Conservation (phyloP, 495 filamentous ascomycete genomes). For the Penicillium macrosclerotiorum region DNA sequence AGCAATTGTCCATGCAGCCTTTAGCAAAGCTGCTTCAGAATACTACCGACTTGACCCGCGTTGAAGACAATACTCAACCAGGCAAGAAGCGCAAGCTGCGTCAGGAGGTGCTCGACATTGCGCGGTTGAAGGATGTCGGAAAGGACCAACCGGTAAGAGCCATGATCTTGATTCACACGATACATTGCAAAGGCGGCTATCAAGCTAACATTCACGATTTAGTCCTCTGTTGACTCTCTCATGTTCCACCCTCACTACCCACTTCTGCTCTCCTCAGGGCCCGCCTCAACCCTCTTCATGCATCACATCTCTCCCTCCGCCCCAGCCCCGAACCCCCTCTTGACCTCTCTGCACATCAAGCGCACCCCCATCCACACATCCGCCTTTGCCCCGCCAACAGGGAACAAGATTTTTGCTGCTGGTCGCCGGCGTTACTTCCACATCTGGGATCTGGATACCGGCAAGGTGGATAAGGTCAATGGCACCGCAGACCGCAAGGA, state of each 20-base stretch:
- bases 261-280: slow-evolving; percentile 83
- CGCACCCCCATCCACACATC: slow-evolving; percentile 77
- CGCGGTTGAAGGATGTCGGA: slow-evolving; percentile 63
- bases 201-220: slow-evolving; percentile 23
- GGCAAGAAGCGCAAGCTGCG: slow-evolving; percentile 63
- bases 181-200: neutral
- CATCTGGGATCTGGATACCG: slow-evolving; percentile 82
- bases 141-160: slow-evolving; percentile 55
- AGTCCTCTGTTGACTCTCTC: slow-evolving; percentile 80
- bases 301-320: slow-evolving; percentile 81
- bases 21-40: slow-evolving; percentile 77
- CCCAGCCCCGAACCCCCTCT: slow-evolving; percentile 74
- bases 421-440: slow-evolving; percentile 90
- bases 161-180: neutral
- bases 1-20: slow-evolving; percentile 65
- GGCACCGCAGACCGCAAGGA: slow-evolving; percentile 64
- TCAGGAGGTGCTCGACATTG: slow-evolving; percentile 85
- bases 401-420: slow-evolving; percentile 69
- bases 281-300: slow-evolving; percentile 77
- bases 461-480: slow-evolving; percentile 79
- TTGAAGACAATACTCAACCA: slow-evolving; percentile 33
- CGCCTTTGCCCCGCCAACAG: slow-evolving; percentile 58
- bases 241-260: slow-evolving; percentile 86
- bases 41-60: slow-evolving; percentile 53
- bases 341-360: slow-evolving; percentile 85